Evolutionary conservation across 2,329 filamentous ascomycete genomes (phyloP), one percentile per base, ranked within the genome.

Genomic region (Leptographium radiaticola): DNA sequence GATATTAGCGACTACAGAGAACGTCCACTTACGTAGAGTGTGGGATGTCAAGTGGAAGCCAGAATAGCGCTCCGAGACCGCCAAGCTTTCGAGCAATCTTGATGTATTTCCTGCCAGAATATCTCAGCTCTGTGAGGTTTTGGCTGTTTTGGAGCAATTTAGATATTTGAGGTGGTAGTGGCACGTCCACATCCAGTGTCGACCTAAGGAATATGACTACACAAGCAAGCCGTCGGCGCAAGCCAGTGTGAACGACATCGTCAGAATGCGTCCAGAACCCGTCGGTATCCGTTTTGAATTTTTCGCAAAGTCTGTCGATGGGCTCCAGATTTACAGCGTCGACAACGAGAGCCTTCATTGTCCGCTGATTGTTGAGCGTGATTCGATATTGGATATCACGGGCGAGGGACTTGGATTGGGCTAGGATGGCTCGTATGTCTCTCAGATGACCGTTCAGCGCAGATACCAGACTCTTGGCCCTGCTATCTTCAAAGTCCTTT

Each of bases 21-120:
- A 10, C 25, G 4, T 34, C 18, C 34, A 39, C 52, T 31, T 16
- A 54, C 53, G 53, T 54, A 4, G 53, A 54, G 7, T 34, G 16
- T 4, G 53, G 53, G 2, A 54, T n/a, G 9, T 43, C 39, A 2
- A 50, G 48, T 4, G 53, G 53, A 33, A 54, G 48, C 53, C 53
- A 54, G 39, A 54, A 54, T 10, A 54, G 33, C 1, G 46, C 40
- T 5, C 52, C 52, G 12, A 46, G 13, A 15, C 52, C 52, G 33
- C 52, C 52, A 18, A 53, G 39, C 25, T 45, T 50, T 6, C 40
- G 46, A 18, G 47, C 47, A 12, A 53, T 38, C 10, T 50, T 50
- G 6, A 50, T 16, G 16, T 53, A 53, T 36, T 53, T 53, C 4
- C 52, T 16, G 3, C 52, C 52, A 4, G 52, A 43, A 40, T 50